Conservation (phyloP, 768 basidiomycete species). For the Rhodotorula babjevae region DNA sequence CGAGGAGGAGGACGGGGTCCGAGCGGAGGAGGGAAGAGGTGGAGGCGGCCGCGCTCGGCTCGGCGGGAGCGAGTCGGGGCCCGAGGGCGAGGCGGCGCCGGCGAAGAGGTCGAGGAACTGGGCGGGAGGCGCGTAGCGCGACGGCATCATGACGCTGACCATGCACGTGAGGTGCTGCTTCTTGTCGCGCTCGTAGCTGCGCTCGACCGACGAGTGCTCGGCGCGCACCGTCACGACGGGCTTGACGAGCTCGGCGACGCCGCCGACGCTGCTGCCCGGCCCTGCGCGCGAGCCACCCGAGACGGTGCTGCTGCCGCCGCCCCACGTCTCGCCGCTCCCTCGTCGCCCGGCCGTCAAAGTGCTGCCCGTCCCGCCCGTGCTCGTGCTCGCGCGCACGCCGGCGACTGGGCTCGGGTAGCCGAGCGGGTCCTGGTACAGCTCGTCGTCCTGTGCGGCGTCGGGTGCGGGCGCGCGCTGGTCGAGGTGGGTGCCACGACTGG, state of each 20-base stretch:
- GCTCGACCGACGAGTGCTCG: constrained; percentile 77
- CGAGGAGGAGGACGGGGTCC: neutral
- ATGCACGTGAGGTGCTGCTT: constrained; percentile 89
- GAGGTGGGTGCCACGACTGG: constrained; percentile 41
- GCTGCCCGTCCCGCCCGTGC: constrained; percentile 5
- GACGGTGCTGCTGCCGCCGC: constrained; percentile 37
- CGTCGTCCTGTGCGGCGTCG: constrained; percentile 82
- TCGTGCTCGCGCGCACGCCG: neutral
- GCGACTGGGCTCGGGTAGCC: neutral
- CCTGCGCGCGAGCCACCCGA: constrained; percentile 47
- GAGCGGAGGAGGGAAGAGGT: neutral
- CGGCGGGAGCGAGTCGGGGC: neutral
- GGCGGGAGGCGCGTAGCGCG: constrained; percentile 53
- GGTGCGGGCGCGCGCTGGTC: constrained; percentile 33
- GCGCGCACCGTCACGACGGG: constrained; percentile 90
- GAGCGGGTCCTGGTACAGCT: constrained; percentile 57
- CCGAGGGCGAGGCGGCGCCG: neutral
- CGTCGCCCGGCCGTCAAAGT: constrained; percentile 10
- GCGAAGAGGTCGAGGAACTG: neutral
- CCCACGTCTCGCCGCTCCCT: constrained; percentile 23
- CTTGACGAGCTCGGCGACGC: constrained; percentile 64
- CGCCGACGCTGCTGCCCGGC: constrained; percentile 6
- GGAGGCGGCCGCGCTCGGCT: neutral
- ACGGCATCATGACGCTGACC: constrained; percentile 85
- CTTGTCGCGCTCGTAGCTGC: constrained; percentile 55